Evolutionary conservation across 2,329 filamentous ascomycete species (phyloP).

Genomic region (Diatrype stigma): DNA sequence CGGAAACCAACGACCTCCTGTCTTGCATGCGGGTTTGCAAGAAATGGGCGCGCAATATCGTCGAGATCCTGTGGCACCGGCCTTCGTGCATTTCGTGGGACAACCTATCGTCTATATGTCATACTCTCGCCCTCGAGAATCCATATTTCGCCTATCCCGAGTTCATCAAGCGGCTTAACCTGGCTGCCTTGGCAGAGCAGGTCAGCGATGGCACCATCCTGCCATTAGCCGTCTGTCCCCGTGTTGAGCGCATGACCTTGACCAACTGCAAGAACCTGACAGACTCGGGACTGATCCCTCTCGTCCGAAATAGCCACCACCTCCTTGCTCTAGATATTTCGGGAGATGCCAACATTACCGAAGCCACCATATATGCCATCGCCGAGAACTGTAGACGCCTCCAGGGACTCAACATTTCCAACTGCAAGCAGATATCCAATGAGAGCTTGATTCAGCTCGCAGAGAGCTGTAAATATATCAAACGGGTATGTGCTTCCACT

Average conservation of each 20-base stretch:
- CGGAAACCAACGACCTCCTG: slow-evolving; percentile 69
- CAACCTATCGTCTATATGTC: slow-evolving; percentile 76
- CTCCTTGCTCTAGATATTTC: slow-evolving; percentile 90
- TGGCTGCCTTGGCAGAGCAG: slow-evolving; percentile 69
- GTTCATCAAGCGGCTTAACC: slow-evolving; percentile 86
- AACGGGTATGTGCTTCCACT: slow-evolving; percentile 58
- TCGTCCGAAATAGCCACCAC: slow-evolving; percentile 74
- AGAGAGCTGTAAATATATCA: slow-evolving; percentile 78
- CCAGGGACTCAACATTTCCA: slow-evolving; percentile 90
- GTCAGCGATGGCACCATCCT: slow-evolving; percentile 87
- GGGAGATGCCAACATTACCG: slow-evolving; percentile 59
- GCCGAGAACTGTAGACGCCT: slow-evolving; percentile 78
- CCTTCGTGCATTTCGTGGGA: slow-evolving; percentile 85
- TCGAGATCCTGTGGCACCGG: slow-evolving; percentile 91
- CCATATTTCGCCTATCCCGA: slow-evolving; percentile 86
- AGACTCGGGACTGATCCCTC: slow-evolving; percentile 73
- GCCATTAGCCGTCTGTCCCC: slow-evolving; percentile 78
- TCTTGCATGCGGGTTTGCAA: slow-evolving; percentile 93
- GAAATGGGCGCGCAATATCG: slow-evolving; percentile 86
- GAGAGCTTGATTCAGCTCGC: slow-evolving; percentile 79
- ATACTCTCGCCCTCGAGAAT: slow-evolving; percentile 65
- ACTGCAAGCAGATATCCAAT: slow-evolving; percentile 79
- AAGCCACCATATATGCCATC: slow-evolving; percentile 48
- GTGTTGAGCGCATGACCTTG: slow-evolving; percentile 86
- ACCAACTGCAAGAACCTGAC: slow-evolving; percentile 85